Evolutionary conservation across 2,329 filamentous ascomycete species (phyloP), one percentile per base, ranked within the genome.

Genomic region (Aspergillus brunneoviolaceus): DNA sequence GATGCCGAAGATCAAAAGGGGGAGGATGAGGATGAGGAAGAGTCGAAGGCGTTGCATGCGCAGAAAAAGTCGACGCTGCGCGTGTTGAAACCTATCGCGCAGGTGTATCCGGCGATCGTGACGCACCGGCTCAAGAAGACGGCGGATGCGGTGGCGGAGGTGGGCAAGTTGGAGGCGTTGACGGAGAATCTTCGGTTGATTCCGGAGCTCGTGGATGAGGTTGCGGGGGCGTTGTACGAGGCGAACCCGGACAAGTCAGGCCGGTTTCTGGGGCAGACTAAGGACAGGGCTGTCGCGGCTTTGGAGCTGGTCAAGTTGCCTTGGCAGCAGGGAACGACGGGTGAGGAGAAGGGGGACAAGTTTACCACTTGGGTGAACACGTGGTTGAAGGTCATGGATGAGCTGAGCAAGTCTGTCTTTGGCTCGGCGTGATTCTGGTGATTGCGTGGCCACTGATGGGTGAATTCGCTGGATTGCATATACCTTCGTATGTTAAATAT

Each of bases 341-440:
- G 27, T 7, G 27, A 29, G 12, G 76, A 89, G 19, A 84, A 89
- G 49, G 80, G 80, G 51, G 92, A 96, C 69, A 90, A 89, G 68
- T 96, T 96, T 70, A 89, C 87, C 0, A 80, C 84, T 16, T 96
- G 92, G 92, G 86, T 83, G n/a, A 80, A 78, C 52, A 85, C 83
- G 54, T 87, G 83, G 83, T 60, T 74, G 42, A 76, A 74, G 51
- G 79, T 80, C 25, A 65, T 82, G 57, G 74, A 78, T 23, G 75
- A 77, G 62, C 72, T 79, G 33, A 70, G 69, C 66, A 76, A 72
- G 62, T 64, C 72, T 35, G 60, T 70, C 52, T 59, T 63, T 45
- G 59, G 63, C 29, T 23, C 54, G 33, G 49, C 48, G n/a, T 49
- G 48, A 21, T 51, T 49, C 14, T 35, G 31, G 25, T 48, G 48